Percentiles rank a stretch among this genome's conserved stretches.
These are phyloP conservation scores for Colletotrichum australisinense DNA, from an alignment of 2,329 filamentous ascomycete species.

Conservation along the genomic window DNA sequence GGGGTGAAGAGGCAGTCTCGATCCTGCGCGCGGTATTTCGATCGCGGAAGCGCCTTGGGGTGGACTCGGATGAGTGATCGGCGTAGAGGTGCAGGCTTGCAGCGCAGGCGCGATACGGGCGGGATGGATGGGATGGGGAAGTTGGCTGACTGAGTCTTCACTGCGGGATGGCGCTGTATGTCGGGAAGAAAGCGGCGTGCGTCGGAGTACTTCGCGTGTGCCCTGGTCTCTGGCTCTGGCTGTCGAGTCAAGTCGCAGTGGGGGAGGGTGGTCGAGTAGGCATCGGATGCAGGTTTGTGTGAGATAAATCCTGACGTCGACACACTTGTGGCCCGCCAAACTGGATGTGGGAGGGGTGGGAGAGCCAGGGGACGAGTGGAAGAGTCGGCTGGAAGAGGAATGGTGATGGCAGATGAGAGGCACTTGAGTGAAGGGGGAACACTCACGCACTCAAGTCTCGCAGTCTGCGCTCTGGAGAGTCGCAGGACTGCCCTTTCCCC, in stretches of 20 bases:
- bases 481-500: neutral
- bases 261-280: neutral
- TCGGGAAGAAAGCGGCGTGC: neutral
- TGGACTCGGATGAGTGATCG: slow-evolving; percentile 10
- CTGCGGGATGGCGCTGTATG: slow-evolving; percentile 2
- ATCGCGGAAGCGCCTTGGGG: slow-evolving; percentile 11
- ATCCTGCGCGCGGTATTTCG: slow-evolving; percentile 25
- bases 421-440: neutral
- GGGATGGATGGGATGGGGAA: neutral
- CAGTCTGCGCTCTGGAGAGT: neutral
- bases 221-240: neutral
- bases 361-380: neutral
- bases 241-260: neutral
- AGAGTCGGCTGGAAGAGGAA: slow-evolving; percentile 16
- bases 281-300: slow-evolving; percentile 20
- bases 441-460: neutral
- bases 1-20: slow-evolving; percentile 7
- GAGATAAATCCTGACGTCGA: slow-evolving; percentile 30
- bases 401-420: neutral
- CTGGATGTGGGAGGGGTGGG: slow-evolving; percentile 22
- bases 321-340: slow-evolving; percentile 26
- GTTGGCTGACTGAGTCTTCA: neutral
- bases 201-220: slow-evolving; percentile 18
- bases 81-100: neutral
- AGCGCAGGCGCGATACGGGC: slow-evolving; percentile 10